phyloP scores from a whole-genome alignment of 345 rosid species.

The Eucalyptus paniculata region DNA sequence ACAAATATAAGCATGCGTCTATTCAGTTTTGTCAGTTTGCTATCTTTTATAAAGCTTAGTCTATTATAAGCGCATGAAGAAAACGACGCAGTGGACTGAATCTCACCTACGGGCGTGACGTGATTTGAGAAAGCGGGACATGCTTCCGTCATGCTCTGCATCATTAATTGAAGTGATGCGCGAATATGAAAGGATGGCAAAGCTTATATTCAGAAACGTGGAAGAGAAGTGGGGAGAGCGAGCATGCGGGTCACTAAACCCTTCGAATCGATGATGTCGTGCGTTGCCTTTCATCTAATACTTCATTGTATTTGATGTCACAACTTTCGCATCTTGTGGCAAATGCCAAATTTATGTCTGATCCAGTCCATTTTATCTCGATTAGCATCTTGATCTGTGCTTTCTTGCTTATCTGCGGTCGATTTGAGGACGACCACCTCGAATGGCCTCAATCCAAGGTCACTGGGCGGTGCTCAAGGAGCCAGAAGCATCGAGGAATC shows the following conservation, averaged over 20 bases:
- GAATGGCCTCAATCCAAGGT: neutral
- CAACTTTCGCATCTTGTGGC: neutral
- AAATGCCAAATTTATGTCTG: neutral
- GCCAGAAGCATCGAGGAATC: neutral
- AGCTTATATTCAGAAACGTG: neutral
- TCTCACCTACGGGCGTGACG: neutral
- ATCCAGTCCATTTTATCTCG: neutral
- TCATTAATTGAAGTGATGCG: accelerated
- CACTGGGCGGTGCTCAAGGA: accelerated
- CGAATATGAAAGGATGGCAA: neutral
- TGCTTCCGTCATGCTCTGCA: neutral
- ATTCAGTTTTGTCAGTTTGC: neutral
- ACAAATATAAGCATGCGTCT: neutral
- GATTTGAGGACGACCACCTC: neutral
- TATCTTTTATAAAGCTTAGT: neutral
- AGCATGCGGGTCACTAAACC: neutral
- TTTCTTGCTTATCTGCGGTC: neutral
- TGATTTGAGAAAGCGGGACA: neutral
- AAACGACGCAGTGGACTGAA: neutral
- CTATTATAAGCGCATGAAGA: too few relatives aligned
- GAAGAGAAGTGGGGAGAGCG: neutral
- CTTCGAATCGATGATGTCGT: neutral
- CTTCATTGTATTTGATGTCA: neutral
- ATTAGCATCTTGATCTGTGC: neutral
- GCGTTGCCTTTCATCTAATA: neutral